Evolutionary conservation across 176 grass and related monocot genomes (phyloP), one percentile per base, ranked within the genome.

Genomic region (Triticum dicoccoides): DNA sequence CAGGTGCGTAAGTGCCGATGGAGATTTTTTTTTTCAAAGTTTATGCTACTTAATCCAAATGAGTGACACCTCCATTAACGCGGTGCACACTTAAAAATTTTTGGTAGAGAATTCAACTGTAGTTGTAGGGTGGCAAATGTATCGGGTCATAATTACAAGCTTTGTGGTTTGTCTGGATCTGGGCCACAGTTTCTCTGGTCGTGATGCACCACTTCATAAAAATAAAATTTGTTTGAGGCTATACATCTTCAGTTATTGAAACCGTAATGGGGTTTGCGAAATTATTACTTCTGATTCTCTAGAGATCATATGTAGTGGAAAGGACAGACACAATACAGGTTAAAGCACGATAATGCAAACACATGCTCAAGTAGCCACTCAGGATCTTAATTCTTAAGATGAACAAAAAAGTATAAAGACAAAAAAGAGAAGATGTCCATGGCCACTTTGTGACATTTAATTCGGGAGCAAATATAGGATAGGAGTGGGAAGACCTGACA

Each of bases 121-220:
- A 73, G 39, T 39, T 74, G n/a, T 45, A 74, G 71, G n/a, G 71
- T 74, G 71, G 41, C 71, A 74, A 74, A 74, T 23, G 12, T 23
- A 47, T 14, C 41, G 3, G 38, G 23, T 74, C 39, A 44, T 73
- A 73, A 73, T 24, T 73, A 42, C 70, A 45, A 14, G 41, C 14
- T 47, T 47, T 47, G 71, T 73, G 9, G 21, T 44, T 42, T 42
- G 21, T 42, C 68, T 73, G 38, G 24, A 45, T 73, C 23, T 73
- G 70, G 39, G 35, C 18, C 21, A 42, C 21, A 23, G 38, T n/a
- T 42, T 25, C 39, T n/a, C 39, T 42, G 10, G 23, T 73, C 5
- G 39, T 4, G 38, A 73, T 45, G 70, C 11, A 25, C n/a, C n/a
- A 73, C 39, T 73, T 45, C 12, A 8, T 45, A 44, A 73, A 24